Evolutionary conservation across 768 basidiomycete species (phyloP), one percentile per base, ranked within the genome.

Genomic region (Pleurotus tuber-regium): DNA sequence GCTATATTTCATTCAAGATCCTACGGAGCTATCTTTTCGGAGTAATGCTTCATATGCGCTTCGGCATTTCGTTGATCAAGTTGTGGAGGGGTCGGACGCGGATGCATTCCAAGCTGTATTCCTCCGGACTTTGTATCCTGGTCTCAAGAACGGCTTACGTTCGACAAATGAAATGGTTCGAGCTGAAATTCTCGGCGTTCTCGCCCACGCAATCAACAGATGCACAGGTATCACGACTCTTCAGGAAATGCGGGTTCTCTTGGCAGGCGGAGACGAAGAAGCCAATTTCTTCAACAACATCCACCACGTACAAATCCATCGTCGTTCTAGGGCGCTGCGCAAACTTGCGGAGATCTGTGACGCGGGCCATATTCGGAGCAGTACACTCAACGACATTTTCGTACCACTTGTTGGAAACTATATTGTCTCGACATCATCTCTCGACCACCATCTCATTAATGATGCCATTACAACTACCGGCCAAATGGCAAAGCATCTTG

Each of bases 241-340:
- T 23, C 83, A 82, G 43, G 94, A 98, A 62, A 85, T 98, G 83
- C 81, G 72, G 19, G 76, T 84, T 9, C 69, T 98, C 5, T 77
- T 98, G 26, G 91, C 89, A 6, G 83, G 77, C 14, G 95, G 92
- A 1, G 94, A 98, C 62, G 86, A 89, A 43, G 96, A 99, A 66
- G 93, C 92, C 26, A 94, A 88, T 63, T 95, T 98, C 72, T 98
- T 99, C 79, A 87, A 86, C 74, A 99, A 99, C 66, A 83, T 98
- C 42, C 82, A 88, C 48, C 97, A 99, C 63, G 82, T 98, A 38
- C 97, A 99, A 68, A 71, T 87, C 2, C 95, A 98, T 66, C 83
- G 95, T 56, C 84, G 96, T 19, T 84, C 86, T 1, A 73, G 96
- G 53, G 95, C 96, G 2, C 74, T 97, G 24, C 81, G 89, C 11